phyloP scores from a whole-genome alignment of 306 rosid genomes.

The Hippophae rhamnoides region DNA sequence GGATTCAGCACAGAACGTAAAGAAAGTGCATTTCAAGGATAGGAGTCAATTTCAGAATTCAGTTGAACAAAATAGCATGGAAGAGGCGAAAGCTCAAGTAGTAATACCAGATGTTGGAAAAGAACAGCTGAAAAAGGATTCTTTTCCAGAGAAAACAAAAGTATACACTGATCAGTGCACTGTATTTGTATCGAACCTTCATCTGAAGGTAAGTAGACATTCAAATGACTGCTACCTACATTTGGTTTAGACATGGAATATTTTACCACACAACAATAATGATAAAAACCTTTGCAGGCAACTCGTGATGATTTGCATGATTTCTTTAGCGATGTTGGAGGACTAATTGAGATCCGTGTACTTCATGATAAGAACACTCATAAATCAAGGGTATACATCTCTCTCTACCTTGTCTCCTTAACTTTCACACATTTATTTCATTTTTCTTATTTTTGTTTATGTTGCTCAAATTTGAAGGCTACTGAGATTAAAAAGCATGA shows the following conservation, averaged over 20 bases:
- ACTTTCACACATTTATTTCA: background rate
- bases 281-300: slow-evolving; percentile 42
- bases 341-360: slow-evolving; percentile 70
- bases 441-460: background rate
- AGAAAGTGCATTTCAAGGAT: slow-evolving; percentile 38
- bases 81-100: slow-evolving; percentile 27
- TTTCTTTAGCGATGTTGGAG: slow-evolving; percentile 79
- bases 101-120: slow-evolving; percentile 30
- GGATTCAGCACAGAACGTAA: slow-evolving; percentile 35
- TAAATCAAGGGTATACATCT: slow-evolving; percentile 67
- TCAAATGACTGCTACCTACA: background rate
- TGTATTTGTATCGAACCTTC: slow-evolving; percentile 66
- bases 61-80: slow-evolving; percentile 25
- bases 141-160: slow-evolving; percentile 32
- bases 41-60: slow-evolving; percentile 26
- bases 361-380: slow-evolving; percentile 74
- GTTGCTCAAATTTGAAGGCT: no score
- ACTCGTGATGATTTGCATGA: slow-evolving; percentile 51
- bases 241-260: background rate
- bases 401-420: slow-evolving; percentile 3
- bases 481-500: no score
- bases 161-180: slow-evolving; percentile 77
- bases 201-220: slow-evolving; percentile 38
- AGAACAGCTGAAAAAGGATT: slow-evolving; percentile 31
- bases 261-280: slow-evolving; percentile 11